A percentile compares a stretch with the other conserved stretches of the same genome.
phyloP scores from a whole-genome alignment of 2,329 filamentous ascomycete genomes.

The Fusarium nodosum region DNA sequence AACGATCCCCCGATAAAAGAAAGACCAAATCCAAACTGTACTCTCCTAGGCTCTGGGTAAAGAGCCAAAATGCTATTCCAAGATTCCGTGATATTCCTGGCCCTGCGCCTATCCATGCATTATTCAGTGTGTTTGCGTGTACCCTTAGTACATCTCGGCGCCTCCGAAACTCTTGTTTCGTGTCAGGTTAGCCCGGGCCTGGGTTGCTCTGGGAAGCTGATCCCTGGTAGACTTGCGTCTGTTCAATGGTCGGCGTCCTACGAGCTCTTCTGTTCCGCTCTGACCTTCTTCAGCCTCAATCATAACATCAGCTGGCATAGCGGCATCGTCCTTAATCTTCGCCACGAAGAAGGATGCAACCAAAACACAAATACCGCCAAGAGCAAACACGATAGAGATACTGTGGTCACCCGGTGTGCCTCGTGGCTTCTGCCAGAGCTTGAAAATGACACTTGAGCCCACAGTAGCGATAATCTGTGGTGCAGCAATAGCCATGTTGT shows the following conservation, averaged over 20 bases:
- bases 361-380: slow-evolving; percentile 84
- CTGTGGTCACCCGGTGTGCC: slow-evolving; percentile 87
- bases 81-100: slow-evolving; percentile 11
- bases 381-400: slow-evolving; percentile 86
- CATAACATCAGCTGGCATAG: slow-evolving; percentile 56
- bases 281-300: slow-evolving; percentile 61
- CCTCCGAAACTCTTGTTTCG: slow-evolving; percentile 66
- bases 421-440: slow-evolving; percentile 86
- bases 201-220: slow-evolving; percentile 58
- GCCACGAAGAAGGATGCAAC: slow-evolving; percentile 80
- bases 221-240: slow-evolving; percentile 60
- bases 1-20: slow-evolving; percentile 1
- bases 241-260: slow-evolving; percentile 41
- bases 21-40: slow-evolving; percentile 16
- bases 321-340: slow-evolving; percentile 73
- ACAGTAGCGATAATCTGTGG: slow-evolving; percentile 93
- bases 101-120: slow-evolving; percentile 26
- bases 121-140: neutral
- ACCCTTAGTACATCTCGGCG: slow-evolving; percentile 54
- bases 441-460: slow-evolving; percentile 86
- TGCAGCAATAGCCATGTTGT: slow-evolving; percentile 93
- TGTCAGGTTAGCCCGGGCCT: slow-evolving; percentile 62
- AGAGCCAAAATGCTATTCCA: slow-evolving; percentile 29
- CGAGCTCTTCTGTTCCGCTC: slow-evolving; percentile 51
- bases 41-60: slow-evolving; percentile 21